These are phyloP conservation scores for Talaromyces sp. DNA, from an alignment of 2,329 filamentous ascomycete genomes.

Conservation along the genomic window DNA sequence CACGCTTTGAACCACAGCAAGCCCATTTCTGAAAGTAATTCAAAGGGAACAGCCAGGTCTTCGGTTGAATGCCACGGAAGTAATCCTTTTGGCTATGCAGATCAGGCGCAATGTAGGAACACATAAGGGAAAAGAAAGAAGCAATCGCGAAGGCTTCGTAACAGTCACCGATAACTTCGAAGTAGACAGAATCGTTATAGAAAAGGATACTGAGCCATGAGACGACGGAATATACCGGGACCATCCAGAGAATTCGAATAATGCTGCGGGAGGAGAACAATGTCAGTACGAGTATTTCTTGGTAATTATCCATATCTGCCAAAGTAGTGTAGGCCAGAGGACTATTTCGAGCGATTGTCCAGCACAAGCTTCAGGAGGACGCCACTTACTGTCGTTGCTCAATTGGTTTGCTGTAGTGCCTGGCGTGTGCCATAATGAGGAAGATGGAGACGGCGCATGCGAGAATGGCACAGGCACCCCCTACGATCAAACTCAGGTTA, in stretches of 20 bases:
- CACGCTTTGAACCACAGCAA: slow-evolving; percentile 68
- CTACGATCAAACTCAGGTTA: slow-evolving; percentile 57
- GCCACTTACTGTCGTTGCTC: slow-evolving; percentile 61
- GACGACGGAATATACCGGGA: slow-evolving; percentile 75
- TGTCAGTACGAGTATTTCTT: not conserved
- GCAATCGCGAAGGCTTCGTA: slow-evolving; percentile 87
- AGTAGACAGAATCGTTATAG: slow-evolving; percentile 78
- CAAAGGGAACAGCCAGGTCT: slow-evolving; percentile 74
- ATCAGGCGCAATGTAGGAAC: slow-evolving; percentile 55
- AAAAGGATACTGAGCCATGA: slow-evolving; percentile 72
- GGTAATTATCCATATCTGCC: not conserved
- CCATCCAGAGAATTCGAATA: slow-evolving; percentile 84
- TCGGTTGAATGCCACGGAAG: slow-evolving; percentile 68
- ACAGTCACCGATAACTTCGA: slow-evolving; percentile 76
- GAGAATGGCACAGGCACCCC: slow-evolving; percentile 56
- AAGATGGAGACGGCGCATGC: slow-evolving; percentile 55
- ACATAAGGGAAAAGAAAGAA: slow-evolving; percentile 66
- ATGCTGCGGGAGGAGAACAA: slow-evolving; percentile 57
- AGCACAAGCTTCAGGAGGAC: not conserved
- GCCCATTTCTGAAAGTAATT: slow-evolving; percentile 69
- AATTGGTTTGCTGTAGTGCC: slow-evolving; percentile 61
- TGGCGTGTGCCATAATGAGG: slow-evolving; percentile 60
- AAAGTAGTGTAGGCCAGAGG: not conserved
- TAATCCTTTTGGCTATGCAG: slow-evolving; percentile 79
- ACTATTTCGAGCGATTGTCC: not conserved